Percentiles rank a stretch among this genome's conserved stretches.
Conservation (phyloP, 2,329 filamentous ascomycete species). For the Epichloe elymi region DNA sequence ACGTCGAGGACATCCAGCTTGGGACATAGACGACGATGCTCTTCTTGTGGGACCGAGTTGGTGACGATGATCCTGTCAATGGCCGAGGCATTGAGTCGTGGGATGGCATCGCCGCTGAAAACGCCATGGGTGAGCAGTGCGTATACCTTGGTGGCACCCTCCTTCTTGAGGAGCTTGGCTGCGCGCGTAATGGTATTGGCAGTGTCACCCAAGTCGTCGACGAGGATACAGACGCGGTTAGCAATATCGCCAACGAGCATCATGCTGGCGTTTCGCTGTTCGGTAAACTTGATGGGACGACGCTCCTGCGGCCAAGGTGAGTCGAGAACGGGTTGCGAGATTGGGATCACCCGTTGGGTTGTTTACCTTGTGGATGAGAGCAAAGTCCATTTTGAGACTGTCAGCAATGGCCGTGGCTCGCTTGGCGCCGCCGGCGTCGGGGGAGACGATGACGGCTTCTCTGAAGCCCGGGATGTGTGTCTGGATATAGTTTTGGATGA, state of each 20-base stretch:
- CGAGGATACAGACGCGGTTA: constrained; percentile 71
- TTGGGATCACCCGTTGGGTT: constrained; percentile 3
- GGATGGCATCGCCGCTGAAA: constrained; percentile 86
- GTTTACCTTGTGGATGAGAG: constrained; percentile 83
- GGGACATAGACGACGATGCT: constrained; percentile 63
- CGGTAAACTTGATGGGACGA: constrained; percentile 73
- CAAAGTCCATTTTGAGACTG: constrained; percentile 85
- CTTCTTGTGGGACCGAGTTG: constrained; percentile 82
- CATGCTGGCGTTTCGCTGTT: constrained; percentile 87
- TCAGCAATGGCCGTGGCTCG: constrained; percentile 92
- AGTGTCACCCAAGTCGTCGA: constrained; percentile 91
- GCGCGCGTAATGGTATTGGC: constrained; percentile 95
- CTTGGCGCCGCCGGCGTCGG: constrained; percentile 93
- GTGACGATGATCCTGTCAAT: constrained; percentile 92
- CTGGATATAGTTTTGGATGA: constrained; percentile 59
- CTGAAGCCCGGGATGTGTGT: constrained; percentile 74
- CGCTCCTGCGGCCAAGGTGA: constrained; percentile 51
- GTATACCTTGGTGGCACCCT: constrained; percentile 83
- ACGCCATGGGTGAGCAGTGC: constrained; percentile 92
- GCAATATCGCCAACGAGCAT: constrained; percentile 84
- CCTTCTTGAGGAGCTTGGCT: constrained; percentile 90
- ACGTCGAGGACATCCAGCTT: constrained; percentile 89
- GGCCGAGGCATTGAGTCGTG: constrained; percentile 82
- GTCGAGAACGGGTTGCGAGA: constrained; percentile 18
- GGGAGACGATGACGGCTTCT: constrained; percentile 79